Base-by-base conservation (phyloP, 768 basidiomycete genomes). In the Lentinula sp. region DNA sequence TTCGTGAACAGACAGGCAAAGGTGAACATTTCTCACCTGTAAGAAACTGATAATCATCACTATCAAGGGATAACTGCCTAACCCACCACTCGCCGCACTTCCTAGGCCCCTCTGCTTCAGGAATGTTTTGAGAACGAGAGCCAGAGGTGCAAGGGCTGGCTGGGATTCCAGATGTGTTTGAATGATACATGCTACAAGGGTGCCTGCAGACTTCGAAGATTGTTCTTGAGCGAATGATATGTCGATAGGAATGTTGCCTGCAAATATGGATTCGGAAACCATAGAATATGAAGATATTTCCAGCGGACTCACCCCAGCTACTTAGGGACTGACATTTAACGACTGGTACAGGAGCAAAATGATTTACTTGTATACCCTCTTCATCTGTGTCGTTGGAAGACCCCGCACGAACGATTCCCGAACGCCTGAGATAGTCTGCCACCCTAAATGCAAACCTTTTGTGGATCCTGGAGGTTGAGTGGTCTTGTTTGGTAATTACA, bases 21-120 rank as follows among this genome's bases (percentile, higher is more conserved):
- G 33, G 37, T 32, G 16, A 15, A 28, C 16, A 65, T 77, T 23
- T 41, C 2, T 6, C 37, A 87, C 88, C 76, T 91, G 85, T 10
- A 92, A 76, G 66, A 91, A 90, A 63, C 78, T 83, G 63, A 88
- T 81, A 42, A 81, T 83, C 69, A 91, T 74, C 66, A 82, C 84
- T 32, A 83, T 82, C 45, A 86, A 73, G 10, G 81, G 79, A 70
- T 90, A 91, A 71, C 85, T 87, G 35, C 87, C 84, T 20, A 91
- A 65, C 1, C 88, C 87, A 16, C 82, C 80, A 7, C 76, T 77
- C 35, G 82, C 80, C 5, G 88, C 84, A 66, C 87, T 83, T 67
- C 88, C 86, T 70, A 90, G 79, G 7, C 74, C 72, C 46, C 82
- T 71, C 64, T 84, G 82, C 13, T 73, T 71, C 18, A 91, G 74